Evolutionary conservation across 208 protist genomes (phyloP), one percentile per base, ranked within the genome.

Genomic region (Kentomonas sorsogonicus): DNA sequence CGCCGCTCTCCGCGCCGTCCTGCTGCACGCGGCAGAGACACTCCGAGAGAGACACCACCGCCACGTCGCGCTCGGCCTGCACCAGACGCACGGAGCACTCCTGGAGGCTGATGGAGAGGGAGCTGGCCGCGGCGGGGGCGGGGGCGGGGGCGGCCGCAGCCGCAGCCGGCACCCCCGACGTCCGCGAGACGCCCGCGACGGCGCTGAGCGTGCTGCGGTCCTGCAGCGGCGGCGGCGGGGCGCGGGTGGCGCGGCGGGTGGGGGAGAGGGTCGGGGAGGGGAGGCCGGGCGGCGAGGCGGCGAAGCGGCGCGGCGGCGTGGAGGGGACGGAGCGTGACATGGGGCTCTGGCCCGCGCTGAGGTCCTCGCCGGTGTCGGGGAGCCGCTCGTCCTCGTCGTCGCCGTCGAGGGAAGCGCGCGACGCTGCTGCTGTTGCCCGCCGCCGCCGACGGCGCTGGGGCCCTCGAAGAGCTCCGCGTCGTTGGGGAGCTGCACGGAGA

Each of bases 401-500:
- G 4, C 11, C 22, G 48, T 41, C 38, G 7, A 9, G 3, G 38
- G 3, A 41, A n/a, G 11, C 33, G 27, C 3, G 48, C 30, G 7
- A n/a, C 27, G 3, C 10, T 27, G 2, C 27, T 53, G 30, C 27
- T 22, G 48, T 34, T 38, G 27, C 31, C 15, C 1, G 20, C 27
- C 18, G 48, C 27, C 18, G 26, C 46, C 11, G 26, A 11, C 16
- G 34, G 18, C 34, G 46, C 23, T 29, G 11, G 22, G 18, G 5
- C 26, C 4, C 13, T 52, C 11, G 36, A 29, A 30, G 18, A 60
- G 44, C 27, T 52, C 46, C 26, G 25, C 33, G 18, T 34, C 54
- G 15, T 56, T 23, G 34, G 80, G 72, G 22, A 92, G 54, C 33
- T 73, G 63, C 52, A 93, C 53, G 11, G 80, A 93, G 18, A 93